Base-by-base conservation (phyloP, 768 basidiomycete genomes). In the Thelephora ganbajun region DNA sequence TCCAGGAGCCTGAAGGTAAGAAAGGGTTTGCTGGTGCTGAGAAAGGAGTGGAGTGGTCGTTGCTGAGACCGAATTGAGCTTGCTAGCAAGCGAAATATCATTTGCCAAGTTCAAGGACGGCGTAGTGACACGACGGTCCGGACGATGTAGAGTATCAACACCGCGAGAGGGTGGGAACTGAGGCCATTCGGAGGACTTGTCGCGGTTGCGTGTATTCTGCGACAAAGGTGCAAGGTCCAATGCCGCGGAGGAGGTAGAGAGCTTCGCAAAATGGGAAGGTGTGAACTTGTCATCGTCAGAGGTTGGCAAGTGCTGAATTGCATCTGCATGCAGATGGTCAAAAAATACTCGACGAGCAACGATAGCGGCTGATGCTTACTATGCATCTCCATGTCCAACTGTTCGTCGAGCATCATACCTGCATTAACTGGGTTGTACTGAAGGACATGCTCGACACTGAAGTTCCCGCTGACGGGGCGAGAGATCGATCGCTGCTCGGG, bases 311-410 rank as follows among this genome's bases (percentile, higher is more conserved):
- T 90, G 78, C 63, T 79, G 78, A 77, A 92, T 91, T 7, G 90
- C 86, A 64, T 89, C 89, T 90, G 62, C 7, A 33, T 48, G 35
- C 50, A 56, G 39, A 53, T 47, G 33, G 51, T 48, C 54, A 19
- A 35, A 37, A 49, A 46, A 45, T 45, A 35, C 26, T 6, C 35
- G 13, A 48, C 49, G 34, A 39, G 30, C 1, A 33, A 20, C 14
- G 22, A 11, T 11, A 33, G 30, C 18, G 41, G 20, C 30, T 6
- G 13, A 50, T 9, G 73, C 83, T 56, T 56, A 91, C 90, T 91
- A 59, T 92, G 82, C 79, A 94, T 91, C 61, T 94, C 91, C 65
- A 88, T 79, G 59, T 94, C 91, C 54, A 94, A 66, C 58, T 93
- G 89, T 62, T 93, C 86, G 55, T 94, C 91, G 51, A 94, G 68